Percentiles rank a stretch among this genome's conserved stretches.
Evolutionary conservation across 108 stramenopile species (phyloP).

Genomic region (Skeletonema tropicum): DNA sequence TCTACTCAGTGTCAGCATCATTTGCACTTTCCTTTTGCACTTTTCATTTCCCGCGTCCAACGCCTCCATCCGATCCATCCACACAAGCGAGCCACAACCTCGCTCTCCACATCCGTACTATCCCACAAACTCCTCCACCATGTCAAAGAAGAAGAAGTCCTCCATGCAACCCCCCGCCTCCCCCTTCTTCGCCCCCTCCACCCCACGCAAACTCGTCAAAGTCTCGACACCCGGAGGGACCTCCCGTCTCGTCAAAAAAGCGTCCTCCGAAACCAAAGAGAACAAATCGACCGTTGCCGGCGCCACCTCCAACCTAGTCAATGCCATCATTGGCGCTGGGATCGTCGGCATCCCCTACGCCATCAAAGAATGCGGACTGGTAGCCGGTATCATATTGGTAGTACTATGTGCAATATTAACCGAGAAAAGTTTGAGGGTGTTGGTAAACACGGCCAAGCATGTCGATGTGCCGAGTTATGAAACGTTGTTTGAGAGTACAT

Average conservation of each 20-base stretch:
- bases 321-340: constrained; percentile 87
- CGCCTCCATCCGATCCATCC: no score
- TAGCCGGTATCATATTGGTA: constrained; percentile 70
- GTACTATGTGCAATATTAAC: constrained; percentile 55
- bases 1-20: no score
- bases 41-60: no score
- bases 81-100: no score
- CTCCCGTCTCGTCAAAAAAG: constrained; percentile 30
- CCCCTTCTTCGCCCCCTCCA: constrained; percentile 58
- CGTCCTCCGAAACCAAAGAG: constrained; percentile 42
- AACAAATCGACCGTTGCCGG: constrained; percentile 69
- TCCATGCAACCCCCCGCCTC: constrained; percentile 19
- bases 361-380: constrained; percentile 75
- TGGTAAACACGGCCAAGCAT: constrained; percentile 84
- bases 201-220: constrained; percentile 42
- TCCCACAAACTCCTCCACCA: neutral
- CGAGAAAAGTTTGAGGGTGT: constrained; percentile 71
- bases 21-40: no score
- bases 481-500: constrained; percentile 35
- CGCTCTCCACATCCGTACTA: neutral
- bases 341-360: constrained; percentile 91
- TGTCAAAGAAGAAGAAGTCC: neutral
- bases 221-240: constrained; percentile 54
- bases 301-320: constrained; percentile 80
- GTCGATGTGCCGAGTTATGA: constrained; percentile 62